Conservation (phyloP, 345 rosid genomes). For the Aegle marmelos region DNA sequence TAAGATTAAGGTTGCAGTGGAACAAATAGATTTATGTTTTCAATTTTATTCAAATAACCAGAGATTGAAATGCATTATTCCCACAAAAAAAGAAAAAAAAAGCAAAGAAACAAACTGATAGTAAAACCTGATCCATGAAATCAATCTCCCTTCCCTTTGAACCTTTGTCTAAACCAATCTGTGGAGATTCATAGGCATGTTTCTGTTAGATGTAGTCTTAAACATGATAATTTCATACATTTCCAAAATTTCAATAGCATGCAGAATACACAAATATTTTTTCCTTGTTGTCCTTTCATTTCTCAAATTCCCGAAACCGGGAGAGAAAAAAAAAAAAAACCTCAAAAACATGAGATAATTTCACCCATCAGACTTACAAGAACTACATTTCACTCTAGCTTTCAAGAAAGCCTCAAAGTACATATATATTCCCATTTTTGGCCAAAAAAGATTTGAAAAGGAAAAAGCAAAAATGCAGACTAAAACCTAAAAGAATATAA, state of each 20-base stretch:
- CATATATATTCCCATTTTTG: background rate
- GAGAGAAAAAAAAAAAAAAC: no score
- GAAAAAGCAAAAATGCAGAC: background rate
- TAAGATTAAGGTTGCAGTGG: background rate
- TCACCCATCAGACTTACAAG: background rate
- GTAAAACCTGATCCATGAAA: slow-evolving; percentile 66
- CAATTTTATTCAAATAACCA: background rate
- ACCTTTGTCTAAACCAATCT: slow-evolving; percentile 96
- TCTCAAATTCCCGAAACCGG: background rate
- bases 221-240: slow-evolving; percentile 1
- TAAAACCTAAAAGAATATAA: background rate
- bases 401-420: background rate
- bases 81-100: background rate
- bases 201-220: background rate
- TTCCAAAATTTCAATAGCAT: background rate
- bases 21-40: background rate
- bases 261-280: background rate
- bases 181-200: slow-evolving; percentile 1
- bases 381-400: background rate
- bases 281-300: background rate
- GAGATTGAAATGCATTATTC: background rate
- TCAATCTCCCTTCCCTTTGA: slow-evolving; percentile 72
- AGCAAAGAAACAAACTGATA: background rate
- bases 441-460: no score
- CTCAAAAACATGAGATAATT: background rate